phyloP scores from a whole-genome alignment of 2,329 filamentous ascomycete genomes.

The Stenocarpella maydis region DNA sequence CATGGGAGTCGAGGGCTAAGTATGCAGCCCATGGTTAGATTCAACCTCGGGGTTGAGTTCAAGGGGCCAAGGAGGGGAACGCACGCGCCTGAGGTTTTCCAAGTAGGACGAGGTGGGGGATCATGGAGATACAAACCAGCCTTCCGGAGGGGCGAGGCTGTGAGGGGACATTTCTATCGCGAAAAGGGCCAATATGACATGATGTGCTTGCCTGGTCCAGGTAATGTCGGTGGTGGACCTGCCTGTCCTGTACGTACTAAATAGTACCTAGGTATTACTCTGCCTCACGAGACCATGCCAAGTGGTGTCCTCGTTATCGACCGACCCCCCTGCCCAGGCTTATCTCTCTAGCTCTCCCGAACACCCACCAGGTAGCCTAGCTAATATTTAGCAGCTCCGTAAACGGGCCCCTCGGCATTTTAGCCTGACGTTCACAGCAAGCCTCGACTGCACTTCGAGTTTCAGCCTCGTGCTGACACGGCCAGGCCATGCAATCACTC shows the following conservation, averaged over 20 bases:
- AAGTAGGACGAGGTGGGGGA: neutral
- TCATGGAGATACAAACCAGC: conserved; percentile 6
- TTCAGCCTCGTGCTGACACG: neutral
- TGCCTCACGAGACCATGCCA: conserved; percentile 26
- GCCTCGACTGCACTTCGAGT: neutral
- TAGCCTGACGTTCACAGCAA: neutral
- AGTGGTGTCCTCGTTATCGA: conserved; percentile 13
- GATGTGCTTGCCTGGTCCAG: too few species aligned
- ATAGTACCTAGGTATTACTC: too few species aligned
- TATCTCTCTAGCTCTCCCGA: conserved; percentile 22
- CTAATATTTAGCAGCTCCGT: too few species aligned
- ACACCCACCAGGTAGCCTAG: too few species aligned
- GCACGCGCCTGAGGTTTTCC: conserved; percentile 11
- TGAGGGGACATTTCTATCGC: conserved; percentile 5
- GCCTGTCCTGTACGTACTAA: too few species aligned
- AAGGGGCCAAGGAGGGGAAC: neutral
- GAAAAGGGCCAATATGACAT: conserved; percentile 9
- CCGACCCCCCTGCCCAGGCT: neutral
- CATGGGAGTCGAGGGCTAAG: neutral
- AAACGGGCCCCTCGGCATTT: too few species aligned
- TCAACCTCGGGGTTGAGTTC: neutral
- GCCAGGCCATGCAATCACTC: neutral
- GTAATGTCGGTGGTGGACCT: conserved; percentile 6
- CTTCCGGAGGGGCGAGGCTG: conserved; percentile 17
- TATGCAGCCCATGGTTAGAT: neutral